A percentile compares a stretch with the other conserved stretches of the same genome.
Evolutionary conservation across 1,284 basidiomycete species (phyloP).

Genomic region (Ceratobasidium sp.): DNA sequence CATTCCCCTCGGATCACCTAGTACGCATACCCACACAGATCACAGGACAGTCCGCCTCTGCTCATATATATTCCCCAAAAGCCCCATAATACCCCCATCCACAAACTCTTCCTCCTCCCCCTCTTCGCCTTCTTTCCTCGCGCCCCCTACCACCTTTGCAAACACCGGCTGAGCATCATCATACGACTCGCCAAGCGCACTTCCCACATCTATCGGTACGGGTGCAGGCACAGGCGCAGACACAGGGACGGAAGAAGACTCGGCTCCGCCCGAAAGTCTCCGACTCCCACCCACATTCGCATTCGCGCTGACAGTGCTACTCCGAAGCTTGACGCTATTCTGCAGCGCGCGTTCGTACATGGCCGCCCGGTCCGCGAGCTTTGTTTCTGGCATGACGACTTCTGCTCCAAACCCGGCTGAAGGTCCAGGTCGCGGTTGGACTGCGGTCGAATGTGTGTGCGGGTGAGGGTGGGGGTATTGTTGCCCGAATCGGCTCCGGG

Average conservation of each 20-base stretch:
- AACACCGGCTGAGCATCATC: constrained; percentile 62
- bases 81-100: constrained; percentile 76
- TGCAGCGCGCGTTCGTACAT: constrained; percentile 80
- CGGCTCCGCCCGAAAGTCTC: constrained; percentile 7
- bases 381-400: constrained; percentile 44
- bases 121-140: constrained; percentile 51
- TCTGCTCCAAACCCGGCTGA: constrained; percentile 19
- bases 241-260: not conserved
- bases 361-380: constrained; percentile 68
- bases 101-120: constrained; percentile 63
- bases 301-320: no score
- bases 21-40: constrained; percentile 48
- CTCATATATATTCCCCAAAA: constrained; percentile 81
- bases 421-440: constrained; percentile 10
- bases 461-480: constrained; percentile 43
- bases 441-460: not conserved
- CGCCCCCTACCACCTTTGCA: constrained; percentile 56
- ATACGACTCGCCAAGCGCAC: constrained; percentile 77
- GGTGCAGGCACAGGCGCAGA: not conserved
- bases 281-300: constrained; percentile 11
- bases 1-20: no score
- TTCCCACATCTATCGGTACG: constrained; percentile 67
- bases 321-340: constrained; percentile 62
- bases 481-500: constrained; percentile 48
- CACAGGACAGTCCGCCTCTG: constrained; percentile 50